phyloP scores from a whole-genome alignment of 441 rosid genomes.

The Gossypium trilobum region DNA sequence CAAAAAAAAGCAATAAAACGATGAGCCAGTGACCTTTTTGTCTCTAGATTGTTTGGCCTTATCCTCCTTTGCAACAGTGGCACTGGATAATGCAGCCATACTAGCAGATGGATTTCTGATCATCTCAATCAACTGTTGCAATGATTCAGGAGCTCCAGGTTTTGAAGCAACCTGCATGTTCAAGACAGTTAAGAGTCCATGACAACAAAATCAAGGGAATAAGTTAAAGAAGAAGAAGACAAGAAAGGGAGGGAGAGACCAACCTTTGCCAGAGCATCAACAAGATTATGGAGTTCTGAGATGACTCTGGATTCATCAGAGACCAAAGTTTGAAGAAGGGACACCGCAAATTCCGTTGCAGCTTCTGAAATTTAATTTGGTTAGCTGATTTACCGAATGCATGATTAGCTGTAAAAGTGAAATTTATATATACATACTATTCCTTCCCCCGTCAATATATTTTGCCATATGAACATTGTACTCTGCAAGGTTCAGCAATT shows the following conservation, averaged over 20 bases:
- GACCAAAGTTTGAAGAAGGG: conserved; percentile 74
- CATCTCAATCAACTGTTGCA: conserved; percentile 76
- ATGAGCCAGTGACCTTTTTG: conserved; percentile 43
- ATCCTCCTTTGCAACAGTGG: conserved; percentile 54
- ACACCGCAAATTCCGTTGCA: conserved; percentile 76
- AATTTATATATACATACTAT: conserved; percentile 47
- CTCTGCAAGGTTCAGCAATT: conserved; percentile 88
- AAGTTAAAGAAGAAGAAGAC: neutral
- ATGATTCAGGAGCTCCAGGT: conserved; percentile 71
- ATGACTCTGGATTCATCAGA: conserved; percentile 73
- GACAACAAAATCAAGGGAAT: neutral
- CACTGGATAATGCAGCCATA: conserved; percentile 31
- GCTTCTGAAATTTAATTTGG: conserved; percentile 49
- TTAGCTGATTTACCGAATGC: conserved; percentile 19
- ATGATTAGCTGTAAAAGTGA: conserved; percentile 6
- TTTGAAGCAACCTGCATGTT: conserved; percentile 63
- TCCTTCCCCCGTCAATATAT: conserved; percentile 87
- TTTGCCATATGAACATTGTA: conserved; percentile 94
- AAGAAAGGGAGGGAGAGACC: neutral
- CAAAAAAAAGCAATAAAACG: neutral
- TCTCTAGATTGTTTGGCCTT: conserved; percentile 56
- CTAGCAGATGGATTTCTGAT: conserved; percentile 59
- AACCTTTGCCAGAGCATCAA: conserved; percentile 91
- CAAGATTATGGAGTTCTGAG: conserved; percentile 89
- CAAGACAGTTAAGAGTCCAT: conserved; percentile 8